These are phyloP conservation scores for Thamnidium elegans DNA, from an alignment of 192 early-diverging fungal genomes.

Conservation along the genomic window DNA sequence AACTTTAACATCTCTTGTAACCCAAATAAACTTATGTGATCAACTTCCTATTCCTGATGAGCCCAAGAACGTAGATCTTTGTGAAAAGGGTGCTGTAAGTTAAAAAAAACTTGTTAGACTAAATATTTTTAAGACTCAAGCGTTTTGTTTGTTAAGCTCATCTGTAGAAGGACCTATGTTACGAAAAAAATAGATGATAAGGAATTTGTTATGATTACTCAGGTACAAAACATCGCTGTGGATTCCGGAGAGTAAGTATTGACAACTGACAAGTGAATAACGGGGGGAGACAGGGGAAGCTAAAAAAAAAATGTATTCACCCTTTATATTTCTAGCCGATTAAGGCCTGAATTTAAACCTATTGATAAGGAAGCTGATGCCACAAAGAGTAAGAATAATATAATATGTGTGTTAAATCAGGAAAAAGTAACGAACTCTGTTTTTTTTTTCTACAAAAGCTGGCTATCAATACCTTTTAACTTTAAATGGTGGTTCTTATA, in stretches of 20 bases:
- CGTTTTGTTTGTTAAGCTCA: background rate
- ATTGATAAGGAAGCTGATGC: slow-evolving; percentile 15
- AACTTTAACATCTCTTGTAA: slow-evolving; percentile 1
- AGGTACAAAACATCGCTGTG: slow-evolving; percentile 23
- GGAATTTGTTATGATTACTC: background rate
- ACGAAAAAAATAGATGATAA: background rate
- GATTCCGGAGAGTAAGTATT: slow-evolving; percentile 18
- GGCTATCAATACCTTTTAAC: slow-evolving; percentile 25
- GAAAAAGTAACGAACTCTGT: background rate
- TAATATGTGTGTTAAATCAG: no score
- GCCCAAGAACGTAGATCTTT: slow-evolving; percentile 10
- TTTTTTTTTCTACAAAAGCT: slow-evolving; percentile 1
- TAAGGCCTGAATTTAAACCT: slow-evolving; percentile 13
- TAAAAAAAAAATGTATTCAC: no score
- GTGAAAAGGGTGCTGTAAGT: slow-evolving; percentile 30
- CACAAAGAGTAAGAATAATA: slow-evolving; percentile 20
- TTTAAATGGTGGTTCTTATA: slow-evolving; percentile 24
- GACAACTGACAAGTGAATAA: no score
- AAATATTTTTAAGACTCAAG: no score
- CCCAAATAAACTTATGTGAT: slow-evolving; percentile 28
- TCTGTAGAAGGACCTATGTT: slow-evolving; percentile 1
- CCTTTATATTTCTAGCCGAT: background rate
- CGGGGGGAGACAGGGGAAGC: no score
- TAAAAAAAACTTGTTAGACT: no score
- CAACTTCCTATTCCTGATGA: slow-evolving; percentile 14